These are phyloP conservation scores for Fomitopsis pinicola DNA, from an alignment of 1,284 basidiomycete species.

Conservation along the genomic window DNA sequence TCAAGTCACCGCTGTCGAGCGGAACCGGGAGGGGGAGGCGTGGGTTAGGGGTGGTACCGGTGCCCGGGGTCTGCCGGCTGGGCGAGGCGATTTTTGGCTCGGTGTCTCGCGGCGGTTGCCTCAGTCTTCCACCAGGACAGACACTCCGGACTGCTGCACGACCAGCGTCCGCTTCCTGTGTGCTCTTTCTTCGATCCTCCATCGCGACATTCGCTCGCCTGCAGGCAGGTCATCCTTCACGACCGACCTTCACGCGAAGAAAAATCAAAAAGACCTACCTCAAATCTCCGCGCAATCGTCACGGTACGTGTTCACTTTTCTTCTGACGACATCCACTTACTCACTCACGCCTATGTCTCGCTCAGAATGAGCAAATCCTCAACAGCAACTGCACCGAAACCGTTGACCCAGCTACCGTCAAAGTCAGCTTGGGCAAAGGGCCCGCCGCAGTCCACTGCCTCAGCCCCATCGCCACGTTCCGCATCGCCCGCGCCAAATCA, in stretches of 20 bases:
- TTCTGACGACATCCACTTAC: constrained; percentile 8
- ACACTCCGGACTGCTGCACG: constrained; percentile 31
- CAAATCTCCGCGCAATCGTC: constrained; percentile 36
- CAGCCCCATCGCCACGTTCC: constrained; percentile 61
- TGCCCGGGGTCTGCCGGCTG: constrained; percentile 19
- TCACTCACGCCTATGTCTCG: constrained; percentile 3
- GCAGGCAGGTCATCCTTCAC: constrained; percentile 87
- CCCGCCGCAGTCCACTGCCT: constrained; percentile 58
- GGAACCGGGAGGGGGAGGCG: background rate
- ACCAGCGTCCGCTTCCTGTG: constrained; percentile 28
- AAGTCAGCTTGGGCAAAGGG: constrained; percentile 83
- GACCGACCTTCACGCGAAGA: constrained; percentile 65
- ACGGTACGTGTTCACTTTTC: constrained; percentile 49
- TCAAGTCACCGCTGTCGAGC: background rate
- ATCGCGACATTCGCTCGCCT: constrained; percentile 58
- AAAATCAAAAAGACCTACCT: constrained; percentile 36
- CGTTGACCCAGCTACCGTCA: constrained; percentile 61
- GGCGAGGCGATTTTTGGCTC: constrained; percentile 28
- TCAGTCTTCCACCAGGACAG: constrained; percentile 32
- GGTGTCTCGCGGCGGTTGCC: constrained; percentile 21
- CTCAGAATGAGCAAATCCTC: constrained; percentile 84
- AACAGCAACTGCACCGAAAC: constrained; percentile 66
- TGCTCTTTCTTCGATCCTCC: constrained; percentile 19
- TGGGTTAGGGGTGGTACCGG: constrained; percentile 1
- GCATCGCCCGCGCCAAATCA: constrained; percentile 65